Percentiles rank a stretch among this genome's conserved stretches.
phyloP scores from a whole-genome alignment of 768 basidiomycete genomes.

The Strobilomyces dryophilus region DNA sequence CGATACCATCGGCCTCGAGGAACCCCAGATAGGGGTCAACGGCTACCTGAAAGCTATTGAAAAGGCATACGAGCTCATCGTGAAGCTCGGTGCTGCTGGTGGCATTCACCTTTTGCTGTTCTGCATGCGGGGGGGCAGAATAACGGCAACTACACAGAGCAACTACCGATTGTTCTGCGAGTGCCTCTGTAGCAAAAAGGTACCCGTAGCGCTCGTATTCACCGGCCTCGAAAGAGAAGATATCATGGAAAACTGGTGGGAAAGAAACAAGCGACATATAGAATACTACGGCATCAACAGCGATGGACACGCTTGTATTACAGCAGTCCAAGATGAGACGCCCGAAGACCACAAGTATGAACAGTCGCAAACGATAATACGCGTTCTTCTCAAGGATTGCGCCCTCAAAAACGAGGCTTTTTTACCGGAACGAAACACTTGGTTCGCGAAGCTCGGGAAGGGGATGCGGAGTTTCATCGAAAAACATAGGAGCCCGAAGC shows the following conservation, averaged over 20 bases:
- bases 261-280: constrained; percentile 9
- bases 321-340: constrained; percentile 26
- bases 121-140: constrained; percentile 31
- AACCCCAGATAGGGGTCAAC: constrained; percentile 27
- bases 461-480: constrained; percentile 15
- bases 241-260: neutral
- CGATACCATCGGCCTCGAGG: constrained; percentile 35
- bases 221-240: constrained; percentile 21
- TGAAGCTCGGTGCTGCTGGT: constrained; percentile 21
- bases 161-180: constrained; percentile 36
- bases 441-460: constrained; percentile 14
- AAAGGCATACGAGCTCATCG: constrained; percentile 32
- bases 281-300: constrained; percentile 16
- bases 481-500: constrained; percentile 12
- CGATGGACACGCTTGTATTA: constrained; percentile 22
- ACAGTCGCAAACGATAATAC: constrained; percentile 20
- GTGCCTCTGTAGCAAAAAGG: constrained; percentile 31
- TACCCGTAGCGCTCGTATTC: constrained; percentile 34
- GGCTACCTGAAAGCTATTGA: constrained; percentile 26
- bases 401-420: constrained; percentile 13
- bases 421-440: constrained; percentile 11
- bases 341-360: constrained; percentile 19
- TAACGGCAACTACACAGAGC: constrained; percentile 25
- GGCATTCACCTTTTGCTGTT: constrained; percentile 41
- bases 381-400: constrained; percentile 14